Conservation (phyloP, 1,139 yeast genomes). For the Kazachstania sp. region DNA sequence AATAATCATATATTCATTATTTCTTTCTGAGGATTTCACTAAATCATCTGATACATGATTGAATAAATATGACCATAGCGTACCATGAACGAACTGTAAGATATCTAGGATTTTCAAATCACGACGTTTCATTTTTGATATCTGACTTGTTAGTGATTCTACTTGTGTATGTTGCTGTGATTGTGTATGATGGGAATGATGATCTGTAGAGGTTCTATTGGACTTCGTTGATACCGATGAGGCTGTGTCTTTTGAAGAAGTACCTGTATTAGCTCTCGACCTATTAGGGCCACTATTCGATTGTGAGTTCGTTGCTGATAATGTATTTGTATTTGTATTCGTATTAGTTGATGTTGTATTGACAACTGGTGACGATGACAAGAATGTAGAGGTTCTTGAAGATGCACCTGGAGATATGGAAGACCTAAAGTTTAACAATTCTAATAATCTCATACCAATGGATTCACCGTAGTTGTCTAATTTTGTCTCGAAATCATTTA, state of each 20-base stretch:
- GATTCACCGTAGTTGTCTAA: slow-evolving; percentile 71
- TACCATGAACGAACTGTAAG: slow-evolving; percentile 73
- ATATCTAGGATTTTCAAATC: slow-evolving; percentile 69
- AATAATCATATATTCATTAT: slow-evolving; percentile 76
- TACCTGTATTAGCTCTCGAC: slow-evolving; percentile 37
- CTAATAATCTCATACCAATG: slow-evolving; percentile 53
- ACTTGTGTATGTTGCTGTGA: background rate
- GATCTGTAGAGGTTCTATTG: background rate
- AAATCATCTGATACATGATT: slow-evolving; percentile 80
- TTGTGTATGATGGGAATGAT: slow-evolving; percentile 2
- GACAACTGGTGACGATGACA: slow-evolving; percentile 5
- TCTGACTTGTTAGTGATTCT: slow-evolving; percentile 19
- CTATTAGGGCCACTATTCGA: background rate
- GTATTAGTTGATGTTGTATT: background rate
- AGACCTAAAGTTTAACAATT: slow-evolving; percentile 50
- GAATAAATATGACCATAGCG: slow-evolving; percentile 75
- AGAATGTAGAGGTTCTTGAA: slow-evolving; percentile 14
- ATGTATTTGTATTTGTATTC: background rate
- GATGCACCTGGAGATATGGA: slow-evolving; percentile 19
- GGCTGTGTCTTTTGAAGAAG: slow-evolving; percentile 11
- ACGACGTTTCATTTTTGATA: slow-evolving; percentile 35
- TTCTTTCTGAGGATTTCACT: slow-evolving; percentile 76
- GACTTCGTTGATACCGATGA: background rate
- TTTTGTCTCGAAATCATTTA: slow-evolving; percentile 53
- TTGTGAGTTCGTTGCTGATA: background rate